phyloP scores from a whole-genome alignment of 2,329 filamentous ascomycete species.

The Aphanocladium album region DNA sequence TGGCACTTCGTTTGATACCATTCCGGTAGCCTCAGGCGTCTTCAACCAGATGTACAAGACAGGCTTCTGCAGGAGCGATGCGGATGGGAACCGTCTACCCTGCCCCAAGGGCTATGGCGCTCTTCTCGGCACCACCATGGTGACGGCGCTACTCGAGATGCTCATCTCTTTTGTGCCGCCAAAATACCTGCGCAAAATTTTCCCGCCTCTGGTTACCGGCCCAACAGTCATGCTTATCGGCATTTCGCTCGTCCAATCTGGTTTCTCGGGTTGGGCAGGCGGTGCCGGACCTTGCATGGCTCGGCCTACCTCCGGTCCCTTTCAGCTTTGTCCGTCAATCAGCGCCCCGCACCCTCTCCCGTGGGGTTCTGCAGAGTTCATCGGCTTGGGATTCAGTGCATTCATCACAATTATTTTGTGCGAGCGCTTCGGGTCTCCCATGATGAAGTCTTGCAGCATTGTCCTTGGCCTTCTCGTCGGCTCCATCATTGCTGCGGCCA shows the following conservation, averaged over 20 bases:
- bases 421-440: slow-evolving; percentile 74
- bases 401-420: slow-evolving; percentile 76
- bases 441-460: slow-evolving; percentile 78
- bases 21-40: slow-evolving; percentile 66
- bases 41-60: slow-evolving; percentile 73
- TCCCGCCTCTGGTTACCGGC: slow-evolving; percentile 74
- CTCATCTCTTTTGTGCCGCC: slow-evolving; percentile 70
- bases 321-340: slow-evolving; percentile 60
- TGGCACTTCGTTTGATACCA: slow-evolving; percentile 71
- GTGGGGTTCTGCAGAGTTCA: slow-evolving; percentile 75
- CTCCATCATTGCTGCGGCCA: slow-evolving; percentile 72
- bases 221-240: slow-evolving; percentile 68
- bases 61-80: slow-evolving; percentile 57
- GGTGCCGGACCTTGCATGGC: slow-evolving; percentile 56
- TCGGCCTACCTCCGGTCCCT: slow-evolving; percentile 48
- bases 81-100: slow-evolving; percentile 59
- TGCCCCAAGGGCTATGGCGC: slow-evolving; percentile 72
- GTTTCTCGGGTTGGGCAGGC: slow-evolving; percentile 74
- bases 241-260: slow-evolving; percentile 63
- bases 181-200: slow-evolving; percentile 61
- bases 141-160: slow-evolving; percentile 65
- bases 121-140: slow-evolving; percentile 63
- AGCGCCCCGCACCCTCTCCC: slow-evolving; percentile 64
- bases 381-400: slow-evolving; percentile 73
- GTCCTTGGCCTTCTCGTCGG: slow-evolving; percentile 69